Evolutionary conservation across 2,329 filamentous ascomycete genomes (phyloP).

Genomic region (Fusarium lateritium): DNA sequence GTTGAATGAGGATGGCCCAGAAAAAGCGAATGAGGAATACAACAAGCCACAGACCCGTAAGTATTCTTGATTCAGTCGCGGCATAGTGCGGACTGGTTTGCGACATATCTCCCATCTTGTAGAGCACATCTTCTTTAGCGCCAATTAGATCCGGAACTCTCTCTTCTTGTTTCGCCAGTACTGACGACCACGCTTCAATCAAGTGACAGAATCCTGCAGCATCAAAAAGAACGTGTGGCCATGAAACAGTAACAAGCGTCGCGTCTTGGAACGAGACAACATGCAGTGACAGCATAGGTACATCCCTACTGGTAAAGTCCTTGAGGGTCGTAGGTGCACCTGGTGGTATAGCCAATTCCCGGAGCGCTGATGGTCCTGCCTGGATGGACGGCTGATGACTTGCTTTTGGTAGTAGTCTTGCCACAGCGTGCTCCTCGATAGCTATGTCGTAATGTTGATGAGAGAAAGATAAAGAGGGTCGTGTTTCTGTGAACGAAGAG

Average conservation of each 20-base stretch:
- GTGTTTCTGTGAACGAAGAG: background rate
- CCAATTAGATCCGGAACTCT: background rate
- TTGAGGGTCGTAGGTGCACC: fast-evolving
- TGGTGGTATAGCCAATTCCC: fast-evolving
- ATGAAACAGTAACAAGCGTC: background rate
- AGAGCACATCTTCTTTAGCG: background rate
- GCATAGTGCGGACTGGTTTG: fast-evolving
- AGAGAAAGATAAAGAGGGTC: background rate
- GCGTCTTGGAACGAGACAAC: fast-evolving
- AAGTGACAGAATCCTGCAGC: background rate
- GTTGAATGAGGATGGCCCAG: background rate
- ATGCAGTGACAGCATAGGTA: background rate
- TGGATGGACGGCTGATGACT: background rate
- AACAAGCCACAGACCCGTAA: background rate
- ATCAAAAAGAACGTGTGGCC: background rate
- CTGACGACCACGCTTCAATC: background rate
- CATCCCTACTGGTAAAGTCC: background rate
- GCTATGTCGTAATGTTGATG: background rate
- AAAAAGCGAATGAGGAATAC: background rate
- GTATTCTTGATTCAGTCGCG: background rate
- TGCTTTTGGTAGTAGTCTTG: fast-evolving
- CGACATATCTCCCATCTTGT: background rate
- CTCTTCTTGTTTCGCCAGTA: background rate
- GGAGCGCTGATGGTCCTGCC: too few relatives aligned
- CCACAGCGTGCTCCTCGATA: background rate